phyloP scores from a whole-genome alignment of 768 basidiomycete species.

The Tylopilus vinaceipallidus region DNA sequence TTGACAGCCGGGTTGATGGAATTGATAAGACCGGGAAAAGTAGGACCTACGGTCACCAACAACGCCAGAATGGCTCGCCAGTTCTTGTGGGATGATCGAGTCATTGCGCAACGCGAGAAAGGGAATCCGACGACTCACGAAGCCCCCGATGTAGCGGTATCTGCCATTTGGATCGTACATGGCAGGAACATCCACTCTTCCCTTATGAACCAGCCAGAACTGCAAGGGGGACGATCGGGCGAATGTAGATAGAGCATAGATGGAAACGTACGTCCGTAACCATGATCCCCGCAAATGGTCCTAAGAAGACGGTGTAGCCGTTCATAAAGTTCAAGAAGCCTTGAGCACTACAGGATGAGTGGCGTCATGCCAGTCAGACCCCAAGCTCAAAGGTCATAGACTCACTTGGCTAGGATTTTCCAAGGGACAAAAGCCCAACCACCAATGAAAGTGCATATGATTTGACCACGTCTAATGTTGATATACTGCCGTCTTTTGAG shows the following conservation, averaged over 20 bases:
- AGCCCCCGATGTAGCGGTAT: slow-evolving; percentile 74
- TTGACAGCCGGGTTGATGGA: slow-evolving; percentile 65
- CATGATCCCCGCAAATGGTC: slow-evolving; percentile 80
- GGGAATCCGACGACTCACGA: slow-evolving; percentile 46
- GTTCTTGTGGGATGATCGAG: slow-evolving; percentile 50
- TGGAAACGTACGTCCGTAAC: slow-evolving; percentile 48
- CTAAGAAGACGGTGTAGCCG: slow-evolving; percentile 84
- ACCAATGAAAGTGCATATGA: slow-evolving; percentile 36
- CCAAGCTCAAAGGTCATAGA: not conserved
- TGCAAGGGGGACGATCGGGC: slow-evolving; percentile 26
- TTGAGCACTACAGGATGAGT: slow-evolving; percentile 53
- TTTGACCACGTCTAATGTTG: slow-evolving; percentile 29
- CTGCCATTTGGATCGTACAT: slow-evolving; percentile 80
- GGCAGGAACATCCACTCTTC: slow-evolving; percentile 75
- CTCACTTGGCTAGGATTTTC: slow-evolving; percentile 64
- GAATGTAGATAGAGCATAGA: not conserved
- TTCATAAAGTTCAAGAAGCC: slow-evolving; percentile 79
- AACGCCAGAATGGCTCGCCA: slow-evolving; percentile 78
- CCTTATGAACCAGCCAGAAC: slow-evolving; percentile 76
- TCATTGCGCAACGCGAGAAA: not conserved
- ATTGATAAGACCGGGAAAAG: slow-evolving; percentile 73
- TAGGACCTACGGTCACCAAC: slow-evolving; percentile 65
- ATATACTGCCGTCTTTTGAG: slow-evolving; percentile 25
- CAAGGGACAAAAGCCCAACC: slow-evolving; percentile 85
- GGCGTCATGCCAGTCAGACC: too few species aligned